phyloP scores from a whole-genome alignment of 805 yeast genomes.

The Candida quercuum region DNA sequence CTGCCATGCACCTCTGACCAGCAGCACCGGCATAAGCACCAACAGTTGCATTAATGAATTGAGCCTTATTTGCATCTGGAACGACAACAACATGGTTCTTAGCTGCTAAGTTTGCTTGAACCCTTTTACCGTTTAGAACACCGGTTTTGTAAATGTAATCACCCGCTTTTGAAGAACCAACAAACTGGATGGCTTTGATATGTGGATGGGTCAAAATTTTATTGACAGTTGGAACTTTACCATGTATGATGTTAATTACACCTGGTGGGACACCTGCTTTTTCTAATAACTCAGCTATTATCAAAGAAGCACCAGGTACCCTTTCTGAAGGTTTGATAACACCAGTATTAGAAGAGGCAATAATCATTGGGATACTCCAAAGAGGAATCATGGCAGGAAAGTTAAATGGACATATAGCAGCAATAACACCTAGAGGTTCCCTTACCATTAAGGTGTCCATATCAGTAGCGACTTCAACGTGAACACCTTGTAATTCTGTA shows the following conservation, averaged over 20 bases:
- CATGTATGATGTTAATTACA: slow-evolving; percentile 65
- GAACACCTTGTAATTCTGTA: slow-evolving; percentile 55
- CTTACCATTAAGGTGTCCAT: slow-evolving; percentile 74
- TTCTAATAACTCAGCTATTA: slow-evolving; percentile 60
- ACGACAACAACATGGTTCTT: slow-evolving; percentile 69
- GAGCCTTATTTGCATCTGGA: slow-evolving; percentile 65
- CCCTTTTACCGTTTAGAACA: slow-evolving; percentile 66
- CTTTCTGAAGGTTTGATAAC: slow-evolving; percentile 67
- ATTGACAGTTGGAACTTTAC: slow-evolving; percentile 66
- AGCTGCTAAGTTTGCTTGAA: slow-evolving; percentile 73
- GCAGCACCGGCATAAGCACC: slow-evolving; percentile 85
- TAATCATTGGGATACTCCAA: slow-evolving; percentile 49
- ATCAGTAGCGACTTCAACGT: slow-evolving; percentile 62
- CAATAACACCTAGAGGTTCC: slow-evolving; percentile 69
- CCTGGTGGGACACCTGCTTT: slow-evolving; percentile 76
- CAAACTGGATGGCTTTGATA: slow-evolving; percentile 70
- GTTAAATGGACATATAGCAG: slow-evolving; percentile 77
- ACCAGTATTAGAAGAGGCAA: slow-evolving; percentile 69
- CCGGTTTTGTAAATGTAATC: slow-evolving; percentile 65
- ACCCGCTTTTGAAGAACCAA: slow-evolving; percentile 74
- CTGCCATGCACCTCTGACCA: slow-evolving; percentile 82
- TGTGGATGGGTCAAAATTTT: slow-evolving; percentile 63
- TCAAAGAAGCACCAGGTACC: slow-evolving; percentile 74
- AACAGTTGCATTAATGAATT: slow-evolving; percentile 56
- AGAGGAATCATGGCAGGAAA: slow-evolving; percentile 78